These are phyloP conservation scores for Arctium lappa DNA, from an alignment of 129 eudicot species.

Conservation along the genomic window DNA sequence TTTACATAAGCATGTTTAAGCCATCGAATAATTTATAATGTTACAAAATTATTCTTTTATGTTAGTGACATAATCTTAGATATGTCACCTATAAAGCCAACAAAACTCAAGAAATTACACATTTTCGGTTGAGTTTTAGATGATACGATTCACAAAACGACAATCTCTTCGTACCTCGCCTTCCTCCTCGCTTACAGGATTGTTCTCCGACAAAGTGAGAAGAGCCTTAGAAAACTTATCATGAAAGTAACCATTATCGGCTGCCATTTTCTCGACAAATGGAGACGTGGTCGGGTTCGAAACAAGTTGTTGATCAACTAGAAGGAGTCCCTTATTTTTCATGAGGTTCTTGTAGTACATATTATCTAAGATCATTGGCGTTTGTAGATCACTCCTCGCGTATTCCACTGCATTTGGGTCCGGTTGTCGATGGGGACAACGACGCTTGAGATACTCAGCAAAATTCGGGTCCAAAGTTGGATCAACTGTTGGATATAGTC, in stretches of 20 bases:
- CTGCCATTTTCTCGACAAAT: conserved; percentile 68
- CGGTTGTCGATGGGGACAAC: conserved; percentile 71
- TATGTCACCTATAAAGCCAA: conserved; percentile 12
- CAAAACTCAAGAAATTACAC: conserved; percentile 1
- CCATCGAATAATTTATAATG: background rate
- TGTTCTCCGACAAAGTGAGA: conserved; percentile 69
- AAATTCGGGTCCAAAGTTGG: conserved; percentile 59
- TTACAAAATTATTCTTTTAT: conserved; percentile 23
- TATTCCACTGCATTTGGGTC: conserved; percentile 64
- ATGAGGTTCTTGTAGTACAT: conserved; percentile 77
- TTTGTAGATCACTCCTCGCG: conserved; percentile 57
- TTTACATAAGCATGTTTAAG: background rate
- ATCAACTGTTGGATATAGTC: conserved; percentile 79
- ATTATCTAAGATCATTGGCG: conserved; percentile 80
- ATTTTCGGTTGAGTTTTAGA: background rate
- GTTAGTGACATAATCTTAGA: conserved; percentile 11
- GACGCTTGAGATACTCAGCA: conserved; percentile 64
- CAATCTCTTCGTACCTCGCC: conserved; percentile 88
- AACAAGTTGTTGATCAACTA: conserved; percentile 59
- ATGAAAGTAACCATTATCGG: conserved; percentile 59
- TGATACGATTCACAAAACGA: conserved; percentile 48
- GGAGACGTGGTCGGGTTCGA: conserved; percentile 60
- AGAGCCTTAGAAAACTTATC: conserved; percentile 64
- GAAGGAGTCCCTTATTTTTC: conserved; percentile 55
- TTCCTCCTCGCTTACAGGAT: conserved; percentile 52